phyloP scores from a whole-genome alignment of 2,329 filamentous ascomycete species.

The Claviceps sp. region DNA sequence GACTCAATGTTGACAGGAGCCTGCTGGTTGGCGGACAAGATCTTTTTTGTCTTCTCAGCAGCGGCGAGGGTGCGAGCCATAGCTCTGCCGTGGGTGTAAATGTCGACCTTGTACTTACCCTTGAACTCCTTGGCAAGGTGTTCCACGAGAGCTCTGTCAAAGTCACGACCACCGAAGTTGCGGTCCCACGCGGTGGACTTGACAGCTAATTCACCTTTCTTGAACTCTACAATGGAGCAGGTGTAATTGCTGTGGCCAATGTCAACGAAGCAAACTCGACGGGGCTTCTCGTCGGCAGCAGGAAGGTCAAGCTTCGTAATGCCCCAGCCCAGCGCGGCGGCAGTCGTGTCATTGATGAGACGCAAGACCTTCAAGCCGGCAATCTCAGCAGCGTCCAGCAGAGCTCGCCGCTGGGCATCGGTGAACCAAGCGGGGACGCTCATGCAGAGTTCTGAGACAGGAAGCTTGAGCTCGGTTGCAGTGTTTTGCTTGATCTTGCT shows the following conservation, averaged over 20 bases:
- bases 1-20: conserved; percentile 95
- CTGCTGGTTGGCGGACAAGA: conserved; percentile 86
- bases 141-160: conserved; percentile 88
- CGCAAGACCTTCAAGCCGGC: conserved; percentile 85
- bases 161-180: conserved; percentile 94
- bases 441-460: conserved; percentile 86
- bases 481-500: conserved; percentile 89
- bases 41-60: conserved; percentile 97
- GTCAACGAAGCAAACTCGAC: conserved; percentile 82
- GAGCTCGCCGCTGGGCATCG: conserved; percentile 75
- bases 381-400: conserved; percentile 87
- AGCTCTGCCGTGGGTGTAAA: conserved; percentile 80
- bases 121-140: conserved; percentile 95
- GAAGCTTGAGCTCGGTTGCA: conserved; percentile 73
- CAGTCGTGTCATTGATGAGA: conserved; percentile 96
- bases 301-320: conserved; percentile 97
- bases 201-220: conserved; percentile 89
- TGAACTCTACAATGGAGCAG: conserved; percentile 86
- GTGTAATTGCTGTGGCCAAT: conserved; percentile 96
- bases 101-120: conserved; percentile 95
- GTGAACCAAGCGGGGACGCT: conserved; percentile 96
- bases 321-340: conserved; percentile 87
- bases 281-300: conserved; percentile 75
- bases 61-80: conserved; percentile 74
- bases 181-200: conserved; percentile 87